phyloP scores from a whole-genome alignment of 2,329 filamentous ascomycete genomes.

The Parastagonospora avenae region DNA sequence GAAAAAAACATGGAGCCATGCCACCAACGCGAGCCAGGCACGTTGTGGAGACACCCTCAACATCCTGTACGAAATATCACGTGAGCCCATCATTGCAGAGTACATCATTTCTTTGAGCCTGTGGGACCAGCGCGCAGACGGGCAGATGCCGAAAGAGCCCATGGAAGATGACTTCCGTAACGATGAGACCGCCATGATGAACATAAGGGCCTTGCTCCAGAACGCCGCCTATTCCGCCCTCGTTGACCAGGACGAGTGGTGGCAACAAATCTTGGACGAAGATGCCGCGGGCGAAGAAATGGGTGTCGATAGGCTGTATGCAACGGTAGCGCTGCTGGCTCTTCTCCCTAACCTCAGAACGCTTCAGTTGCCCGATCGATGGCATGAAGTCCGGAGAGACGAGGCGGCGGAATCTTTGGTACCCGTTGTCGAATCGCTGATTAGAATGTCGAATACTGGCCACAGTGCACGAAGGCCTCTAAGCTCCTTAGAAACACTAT shows the following conservation, averaged over 20 bases:
- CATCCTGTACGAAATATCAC: slow-evolving; percentile 32
- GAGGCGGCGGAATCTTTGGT: slow-evolving; percentile 25
- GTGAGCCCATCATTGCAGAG: slow-evolving; percentile 31
- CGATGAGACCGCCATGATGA: slow-evolving; percentile 22
- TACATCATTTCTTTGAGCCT: slow-evolving; percentile 37
- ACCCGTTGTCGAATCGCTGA: slow-evolving; percentile 18
- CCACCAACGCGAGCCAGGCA: slow-evolving; percentile 17
- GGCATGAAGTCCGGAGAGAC: slow-evolving; percentile 28
- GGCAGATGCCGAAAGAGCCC: slow-evolving; percentile 3
- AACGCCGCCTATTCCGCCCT: slow-evolving; percentile 18
- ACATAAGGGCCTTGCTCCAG: slow-evolving; percentile 25
- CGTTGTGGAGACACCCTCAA: slow-evolving; percentile 26
- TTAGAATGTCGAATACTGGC: slow-evolving; percentile 20
- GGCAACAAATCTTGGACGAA: slow-evolving; percentile 32
- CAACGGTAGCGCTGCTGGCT: slow-evolving; percentile 30
- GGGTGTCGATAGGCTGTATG: slow-evolving; percentile 23
- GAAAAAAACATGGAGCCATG: slow-evolving; percentile 29
- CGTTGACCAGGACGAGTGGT: slow-evolving; percentile 31
- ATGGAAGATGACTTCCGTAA: slow-evolving; percentile 20
- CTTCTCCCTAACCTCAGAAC: slow-evolving; percentile 38
- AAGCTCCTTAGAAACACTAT: slow-evolving; percentile 29
- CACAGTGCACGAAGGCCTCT: slow-evolving; percentile 19
- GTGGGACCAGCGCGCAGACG: slow-evolving; percentile 25
- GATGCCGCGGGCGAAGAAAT: slow-evolving; percentile 14
- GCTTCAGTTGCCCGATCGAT: slow-evolving; percentile 33